Base-by-base conservation (phyloP, 176 grass and related monocot genomes). In the Avena insularis region DNA sequence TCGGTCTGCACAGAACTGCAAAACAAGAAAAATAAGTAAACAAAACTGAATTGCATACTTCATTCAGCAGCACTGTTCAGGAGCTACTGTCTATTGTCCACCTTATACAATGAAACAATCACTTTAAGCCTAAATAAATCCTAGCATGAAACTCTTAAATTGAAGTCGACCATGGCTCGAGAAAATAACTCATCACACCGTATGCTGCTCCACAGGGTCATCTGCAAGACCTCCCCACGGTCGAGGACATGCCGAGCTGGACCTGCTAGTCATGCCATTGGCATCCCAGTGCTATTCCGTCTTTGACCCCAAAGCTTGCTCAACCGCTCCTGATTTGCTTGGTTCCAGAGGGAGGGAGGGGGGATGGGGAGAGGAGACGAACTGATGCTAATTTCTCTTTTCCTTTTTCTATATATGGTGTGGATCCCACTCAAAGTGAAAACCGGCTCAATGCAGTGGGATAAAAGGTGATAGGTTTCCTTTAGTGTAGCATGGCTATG, bases 1-100 rank as follows among this genome's bases (percentile, higher is more conserved):
- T 73, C 88, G 86, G 78, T 90, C 84, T 89, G 82, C 88, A 60
- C 96, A 98, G 66, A 88, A 92, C 96, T 98, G 86, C 71, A 62
- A 57, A 54, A 57, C 12, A 85, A 55, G 81, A 88, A 85, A 66
- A 60, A 4, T 50, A 53, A 78, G 25, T 77, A 59, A 62, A 87
- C n/a, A 87, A 70, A 77, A 36, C 66, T 40, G 20, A 67, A 67
- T 20, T 19, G 6, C 57, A 79, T 73, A 57, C 46, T 82, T 83
- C 33, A 19, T 61, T 85, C 53, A 90, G 79, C 35, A 79, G 54
- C 46, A 75, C 9, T 46, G 8, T 50, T 38, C 45, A 81, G 40
- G 40, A 43, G 6, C 40, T 43, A 43, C 40, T 43, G 40, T 43
- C 29, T 40, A 71, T 17, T 20, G 68, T 46, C 38, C 68, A 71